These are phyloP conservation scores for Auricularia heimuer DNA, from an alignment of 768 basidiomycete species.

Conservation along the genomic window DNA sequence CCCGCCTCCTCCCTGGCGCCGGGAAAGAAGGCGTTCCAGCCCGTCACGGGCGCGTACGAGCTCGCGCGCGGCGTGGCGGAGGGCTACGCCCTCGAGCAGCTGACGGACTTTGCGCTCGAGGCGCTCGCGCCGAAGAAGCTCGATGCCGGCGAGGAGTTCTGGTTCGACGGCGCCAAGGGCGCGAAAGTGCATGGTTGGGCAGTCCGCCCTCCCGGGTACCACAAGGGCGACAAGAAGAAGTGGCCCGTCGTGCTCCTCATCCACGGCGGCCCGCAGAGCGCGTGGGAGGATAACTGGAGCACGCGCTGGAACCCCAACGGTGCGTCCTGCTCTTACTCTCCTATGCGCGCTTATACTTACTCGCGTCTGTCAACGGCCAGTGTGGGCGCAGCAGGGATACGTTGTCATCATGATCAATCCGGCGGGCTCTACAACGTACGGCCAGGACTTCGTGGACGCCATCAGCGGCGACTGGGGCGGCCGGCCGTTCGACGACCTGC, in stretches of 20 bases:
- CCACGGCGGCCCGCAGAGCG: constrained; percentile 61
- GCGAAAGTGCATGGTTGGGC: constrained; percentile 78
- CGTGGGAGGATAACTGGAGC: constrained; percentile 88
- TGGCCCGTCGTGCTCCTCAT: constrained; percentile 77
- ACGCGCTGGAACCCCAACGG: constrained; percentile 89
- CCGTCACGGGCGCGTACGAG: constrained; percentile 48
- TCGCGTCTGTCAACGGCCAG: constrained; percentile 22
- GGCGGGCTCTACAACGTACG: constrained; percentile 88
- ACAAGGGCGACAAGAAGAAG: constrained; percentile 51
- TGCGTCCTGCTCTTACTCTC: constrained; percentile 16
- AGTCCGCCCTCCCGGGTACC: constrained; percentile 71
- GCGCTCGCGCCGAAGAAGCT: constrained; percentile 51
- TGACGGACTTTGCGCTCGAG: constrained; percentile 56
- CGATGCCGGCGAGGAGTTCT: constrained; percentile 66
- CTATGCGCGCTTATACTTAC: neutral
- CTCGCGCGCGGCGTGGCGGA: constrained; percentile 52
- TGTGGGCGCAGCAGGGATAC: constrained; percentile 84
- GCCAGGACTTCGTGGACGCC: constrained; percentile 80
- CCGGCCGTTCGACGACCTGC: constrained; percentile 71
- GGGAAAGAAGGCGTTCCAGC: constrained; percentile 30
- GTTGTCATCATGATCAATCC: constrained; percentile 84
- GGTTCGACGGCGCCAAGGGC: constrained; percentile 77
- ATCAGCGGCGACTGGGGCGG: constrained; percentile 80
- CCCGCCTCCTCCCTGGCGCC: constrained; percentile 30
- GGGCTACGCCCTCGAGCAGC: constrained; percentile 28